Base-by-base conservation (phyloP, 2,329 filamentous ascomycete genomes). In the Xylariaceae sp. region DNA sequence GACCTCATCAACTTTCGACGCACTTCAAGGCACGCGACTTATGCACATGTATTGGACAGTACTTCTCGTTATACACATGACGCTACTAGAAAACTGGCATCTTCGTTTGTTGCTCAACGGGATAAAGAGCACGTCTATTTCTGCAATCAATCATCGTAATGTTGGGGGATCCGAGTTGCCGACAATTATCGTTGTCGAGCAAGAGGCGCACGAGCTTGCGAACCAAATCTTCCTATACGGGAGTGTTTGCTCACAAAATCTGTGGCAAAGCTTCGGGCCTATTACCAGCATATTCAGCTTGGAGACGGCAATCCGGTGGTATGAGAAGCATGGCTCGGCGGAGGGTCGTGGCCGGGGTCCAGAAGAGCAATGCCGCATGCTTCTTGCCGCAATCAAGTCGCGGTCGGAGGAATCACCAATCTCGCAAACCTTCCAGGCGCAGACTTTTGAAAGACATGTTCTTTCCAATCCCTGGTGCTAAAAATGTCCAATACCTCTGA, bases 241-340 rank as follows among this genome's bases (percentile, higher is more conserved):
- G 37, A 40, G 39, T 3, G 47, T 36, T 16, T 42, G 39, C 13
- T 47, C 43, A 4, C 37, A 52, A 26, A 53, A 45, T 19, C 24
- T 41, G 13, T 49, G 38, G 41, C 47, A 54, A 33, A 49, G 37
- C 28, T 51, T 47, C 19, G 48, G 44, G 11, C 44, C 49, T 8
- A 39, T 51, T 15, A 26, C 51, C 24, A 45, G 45, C 11, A 34
- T 39, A 19, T 53, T 45, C 16, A 48, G 29, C 19, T 44, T 54
- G 19, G 43, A 49, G 35, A 44, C 45, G 15, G 45, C 49, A 11
- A 39, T 49, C 31, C 40, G 41, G 29, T 54, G 52, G 49, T 54
- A 49, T 19, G 41, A 51, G 17, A 30, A 34, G 8, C 41, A 54
- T 15, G 38, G 31, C 9, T 15, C 9, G 2, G 34, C 15, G 16